Evolutionary conservation across 2,329 filamentous ascomycete genomes (phyloP).

Genomic region (Mollisia scopiformis): DNA sequence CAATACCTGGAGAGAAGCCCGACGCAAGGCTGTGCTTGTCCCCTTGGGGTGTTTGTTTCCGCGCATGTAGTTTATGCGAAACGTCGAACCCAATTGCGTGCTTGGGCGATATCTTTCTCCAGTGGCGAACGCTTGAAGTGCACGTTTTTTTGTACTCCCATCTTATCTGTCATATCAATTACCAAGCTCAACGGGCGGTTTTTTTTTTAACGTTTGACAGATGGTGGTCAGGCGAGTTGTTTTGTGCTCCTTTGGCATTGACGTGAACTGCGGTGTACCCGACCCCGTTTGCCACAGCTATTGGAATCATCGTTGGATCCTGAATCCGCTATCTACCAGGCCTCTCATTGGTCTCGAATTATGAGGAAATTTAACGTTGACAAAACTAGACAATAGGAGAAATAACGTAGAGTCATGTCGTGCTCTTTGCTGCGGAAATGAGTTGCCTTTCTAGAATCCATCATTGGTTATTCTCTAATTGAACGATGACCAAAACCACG

Average conservation of each 20-base stretch:
- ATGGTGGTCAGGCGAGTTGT: slow-evolving; percentile 1
- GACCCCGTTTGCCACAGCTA: no score
- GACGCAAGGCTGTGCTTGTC: background rate
- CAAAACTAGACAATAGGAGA: no score
- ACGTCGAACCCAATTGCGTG: background rate
- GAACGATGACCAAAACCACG: background rate
- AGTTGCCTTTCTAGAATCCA: background rate
- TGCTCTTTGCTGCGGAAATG: no score
- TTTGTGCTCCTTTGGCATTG: background rate
- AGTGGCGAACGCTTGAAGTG: background rate
- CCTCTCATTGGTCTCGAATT: no score
- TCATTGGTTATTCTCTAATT: background rate
- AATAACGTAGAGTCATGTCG: no score
- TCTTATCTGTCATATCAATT: background rate
- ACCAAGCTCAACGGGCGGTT: background rate
- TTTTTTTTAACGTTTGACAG: background rate
- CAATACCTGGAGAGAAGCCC: background rate
- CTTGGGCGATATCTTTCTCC: background rate
- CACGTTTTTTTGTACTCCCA: background rate
- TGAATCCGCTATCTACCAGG: no score
- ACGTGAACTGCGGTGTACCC: no score
- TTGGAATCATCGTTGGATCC: no score
- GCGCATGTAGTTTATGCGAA: background rate
- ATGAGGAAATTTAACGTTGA: no score
- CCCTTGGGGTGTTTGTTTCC: background rate